Percentiles rank a stretch among this genome's conserved stretches.
These are phyloP conservation scores for Coffea eugenioides DNA, from an alignment of 257 asterid genomes.

Conservation along the genomic window DNA sequence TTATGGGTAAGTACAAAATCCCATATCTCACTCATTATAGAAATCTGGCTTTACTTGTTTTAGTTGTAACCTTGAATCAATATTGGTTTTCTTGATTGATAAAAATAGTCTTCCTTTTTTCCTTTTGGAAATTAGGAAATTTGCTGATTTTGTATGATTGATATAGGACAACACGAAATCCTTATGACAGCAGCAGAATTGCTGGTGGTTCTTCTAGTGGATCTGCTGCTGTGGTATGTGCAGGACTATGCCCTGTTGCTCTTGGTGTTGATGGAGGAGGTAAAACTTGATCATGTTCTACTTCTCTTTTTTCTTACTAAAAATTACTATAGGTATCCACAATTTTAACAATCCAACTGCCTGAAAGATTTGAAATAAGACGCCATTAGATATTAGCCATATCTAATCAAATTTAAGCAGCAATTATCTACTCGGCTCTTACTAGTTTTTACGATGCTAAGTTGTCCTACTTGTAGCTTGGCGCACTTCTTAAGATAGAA, in stretches of 20 bases:
- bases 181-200: slow-evolving; percentile 57
- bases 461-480: background rate
- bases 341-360: background rate
- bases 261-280: slow-evolving; percentile 99
- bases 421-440: background rate
- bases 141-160: background rate
- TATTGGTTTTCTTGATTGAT: background rate
- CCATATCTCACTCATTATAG: background rate
- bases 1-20: slow-evolving; percentile 51
- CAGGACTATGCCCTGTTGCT: slow-evolving; percentile 91
- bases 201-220: slow-evolving; percentile 98
- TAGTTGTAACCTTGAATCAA: no score
- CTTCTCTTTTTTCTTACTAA: background rate
- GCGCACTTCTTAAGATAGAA: background rate
- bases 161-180: slow-evolving; percentile 69
- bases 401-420: background rate
- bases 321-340: background rate
- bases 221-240: slow-evolving; percentile 91
- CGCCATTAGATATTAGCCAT: background rate
- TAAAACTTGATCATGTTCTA: slow-evolving; percentile 10
- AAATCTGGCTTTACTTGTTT: background rate
- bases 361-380: background rate
- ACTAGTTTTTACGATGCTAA: background rate
- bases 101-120: background rate
- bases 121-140: no score